Evolutionary conservation across 2,329 filamentous ascomycete species (phyloP).

Genomic region (Alternaria gansuensis): DNA sequence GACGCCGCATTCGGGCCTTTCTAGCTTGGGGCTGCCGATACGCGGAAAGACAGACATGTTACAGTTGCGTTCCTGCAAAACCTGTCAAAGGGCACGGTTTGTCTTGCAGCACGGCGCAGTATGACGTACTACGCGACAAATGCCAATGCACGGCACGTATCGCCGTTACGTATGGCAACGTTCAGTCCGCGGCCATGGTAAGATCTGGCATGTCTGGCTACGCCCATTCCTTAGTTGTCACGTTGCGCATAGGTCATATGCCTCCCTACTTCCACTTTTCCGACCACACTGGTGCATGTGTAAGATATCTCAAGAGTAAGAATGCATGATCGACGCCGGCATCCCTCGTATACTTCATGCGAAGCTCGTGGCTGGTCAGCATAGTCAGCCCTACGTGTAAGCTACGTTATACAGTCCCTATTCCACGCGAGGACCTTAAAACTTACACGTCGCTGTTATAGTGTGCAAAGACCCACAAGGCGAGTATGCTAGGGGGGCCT

Average conservation of each 20-base stretch:
- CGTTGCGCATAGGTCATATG: neutral
- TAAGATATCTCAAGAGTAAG: neutral
- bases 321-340: conserved; percentile 17
- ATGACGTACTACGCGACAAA: conserved; percentile 8
- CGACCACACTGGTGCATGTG: neutral
- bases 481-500: conserved; percentile 8
- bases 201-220: neutral
- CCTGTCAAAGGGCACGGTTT: conserved; percentile 5
- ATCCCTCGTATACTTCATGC: conserved; percentile 1
- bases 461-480: neutral
- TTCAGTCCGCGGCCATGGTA: neutral
- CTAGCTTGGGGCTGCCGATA: neutral
- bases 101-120: neutral
- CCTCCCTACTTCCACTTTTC: neutral
- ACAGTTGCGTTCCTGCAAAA: neutral
- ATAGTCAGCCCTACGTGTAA: conserved; percentile 16
- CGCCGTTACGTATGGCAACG: neutral
- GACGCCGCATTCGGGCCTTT: conserved; percentile 13
- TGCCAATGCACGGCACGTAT: conserved; percentile 2
- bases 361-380: conserved; percentile 9
- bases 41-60: neutral
- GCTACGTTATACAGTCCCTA: conserved; percentile 1
- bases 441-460: neutral
- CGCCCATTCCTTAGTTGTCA: neutral
- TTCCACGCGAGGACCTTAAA: neutral